Conservation (phyloP, 345 rosid genomes). For the Noccaea caerulescens region DNA sequence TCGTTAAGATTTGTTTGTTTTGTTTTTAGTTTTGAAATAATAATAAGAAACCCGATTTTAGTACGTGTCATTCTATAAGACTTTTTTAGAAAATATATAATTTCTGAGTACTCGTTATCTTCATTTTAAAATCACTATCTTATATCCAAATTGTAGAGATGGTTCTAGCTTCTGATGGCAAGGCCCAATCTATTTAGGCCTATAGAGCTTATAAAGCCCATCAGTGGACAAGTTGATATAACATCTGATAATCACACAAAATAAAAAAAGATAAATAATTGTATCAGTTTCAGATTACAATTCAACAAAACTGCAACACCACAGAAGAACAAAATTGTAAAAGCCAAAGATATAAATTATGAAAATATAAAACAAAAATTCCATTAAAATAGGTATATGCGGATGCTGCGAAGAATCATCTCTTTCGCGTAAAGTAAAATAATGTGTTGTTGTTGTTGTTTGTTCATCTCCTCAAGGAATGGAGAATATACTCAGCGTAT, state of each 20-base stretch:
- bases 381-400: background rate
- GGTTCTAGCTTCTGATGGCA: no score
- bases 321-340: slow-evolving; percentile 8
- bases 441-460: background rate
- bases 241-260: background rate
- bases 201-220: slow-evolving; percentile 2
- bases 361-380: slow-evolving; percentile 6
- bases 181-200: background rate
- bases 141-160: no score
- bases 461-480: slow-evolving; percentile 71
- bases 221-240: background rate
- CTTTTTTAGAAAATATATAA: no score
- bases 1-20: background rate
- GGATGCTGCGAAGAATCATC: slow-evolving; percentile 5
- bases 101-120: no score
- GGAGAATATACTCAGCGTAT: slow-evolving; percentile 78
- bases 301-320: slow-evolving; percentile 31
- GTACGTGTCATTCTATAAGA: background rate
- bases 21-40: no score
- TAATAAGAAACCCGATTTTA: background rate
- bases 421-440: slow-evolving; percentile 9
- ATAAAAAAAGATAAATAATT: background rate
- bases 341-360: background rate
- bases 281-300: slow-evolving; percentile 27
- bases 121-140: no score